These are phyloP conservation scores for Thuidium tamariscinum DNA, from an alignment of 225 moss, liverwort and hornwort species.

Conservation along the genomic window DNA sequence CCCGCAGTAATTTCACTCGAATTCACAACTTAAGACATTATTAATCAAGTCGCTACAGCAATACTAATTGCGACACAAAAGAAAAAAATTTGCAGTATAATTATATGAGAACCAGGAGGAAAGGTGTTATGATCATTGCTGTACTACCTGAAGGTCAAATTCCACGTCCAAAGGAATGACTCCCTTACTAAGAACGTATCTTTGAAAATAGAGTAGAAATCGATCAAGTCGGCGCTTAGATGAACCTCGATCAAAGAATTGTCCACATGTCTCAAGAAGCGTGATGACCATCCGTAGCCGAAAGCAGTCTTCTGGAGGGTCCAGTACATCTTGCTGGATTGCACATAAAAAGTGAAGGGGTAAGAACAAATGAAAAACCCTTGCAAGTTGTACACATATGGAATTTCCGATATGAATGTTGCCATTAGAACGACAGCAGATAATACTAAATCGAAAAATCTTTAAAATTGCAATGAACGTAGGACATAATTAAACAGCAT, in stretches of 20 bases:
- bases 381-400: background rate
- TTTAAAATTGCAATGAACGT: background rate
- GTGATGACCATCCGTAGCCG: slow-evolving; percentile 93
- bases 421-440: background rate
- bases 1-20: background rate
- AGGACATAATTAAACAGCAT: background rate
- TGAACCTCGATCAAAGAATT: slow-evolving; percentile 97
- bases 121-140: background rate
- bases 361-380: background rate
- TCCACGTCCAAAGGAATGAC: slow-evolving; percentile 97
- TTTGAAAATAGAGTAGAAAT: slow-evolving; percentile 86
- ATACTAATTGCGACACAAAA: background rate
- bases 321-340: slow-evolving; percentile 80
- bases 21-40: background rate
- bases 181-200: slow-evolving; percentile 96
- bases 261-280: slow-evolving; percentile 95
- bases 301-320: slow-evolving; percentile 96
- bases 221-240: slow-evolving; percentile 92
- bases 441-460: background rate
- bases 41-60: background rate
- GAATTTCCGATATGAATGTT: background rate
- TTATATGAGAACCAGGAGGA: background rate
- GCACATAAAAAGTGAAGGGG: background rate
- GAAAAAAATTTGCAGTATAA: background rate
- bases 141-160: slow-evolving; percentile 82